A percentile compares a stretch with the other conserved stretches of the same genome.
Evolutionary conservation across 1,284 basidiomycete genomes (phyloP).

Genomic region (Grifola frondosa): DNA sequence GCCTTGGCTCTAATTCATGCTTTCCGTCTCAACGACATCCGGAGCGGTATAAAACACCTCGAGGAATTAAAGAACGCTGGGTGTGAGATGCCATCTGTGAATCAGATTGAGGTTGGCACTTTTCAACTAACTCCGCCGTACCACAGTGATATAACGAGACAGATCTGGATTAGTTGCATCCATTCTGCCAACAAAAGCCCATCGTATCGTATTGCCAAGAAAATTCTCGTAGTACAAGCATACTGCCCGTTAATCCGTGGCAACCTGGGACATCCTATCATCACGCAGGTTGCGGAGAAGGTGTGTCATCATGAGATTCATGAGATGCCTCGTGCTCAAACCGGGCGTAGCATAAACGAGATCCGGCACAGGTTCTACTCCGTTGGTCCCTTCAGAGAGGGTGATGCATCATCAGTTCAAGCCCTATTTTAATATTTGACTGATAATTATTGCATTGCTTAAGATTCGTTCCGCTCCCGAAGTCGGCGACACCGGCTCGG

Average conservation of each 20-base stretch:
- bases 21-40: conserved; percentile 23
- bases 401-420: conserved; percentile 18
- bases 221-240: conserved; percentile 71
- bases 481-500: conserved; percentile 50
- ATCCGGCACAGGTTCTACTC: conserved; percentile 61
- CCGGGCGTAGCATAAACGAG: conserved; percentile 45
- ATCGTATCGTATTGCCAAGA: conserved; percentile 77
- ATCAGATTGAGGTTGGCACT: conserved; percentile 83
- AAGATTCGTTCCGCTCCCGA: conserved; percentile 55
- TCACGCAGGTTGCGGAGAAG: conserved; percentile 46
- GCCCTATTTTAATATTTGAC: background rate
- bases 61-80: conserved; percentile 70
- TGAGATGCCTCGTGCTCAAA: background rate
- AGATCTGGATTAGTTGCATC: conserved; percentile 62
- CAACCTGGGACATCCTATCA: conserved; percentile 38
- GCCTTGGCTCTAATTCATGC: conserved; percentile 8
- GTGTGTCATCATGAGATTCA: conserved; percentile 5
- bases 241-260: conserved; percentile 54
- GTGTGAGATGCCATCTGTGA: conserved; percentile 67
- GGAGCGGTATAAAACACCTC: conserved; percentile 73
- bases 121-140: background rate
- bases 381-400: conserved; percentile 69
- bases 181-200: conserved; percentile 78
- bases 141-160: background rate
- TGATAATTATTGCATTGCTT: background rate